Conservation (phyloP, 2,329 filamentous ascomycete species). For the Arthrobotrys sinensis region DNA sequence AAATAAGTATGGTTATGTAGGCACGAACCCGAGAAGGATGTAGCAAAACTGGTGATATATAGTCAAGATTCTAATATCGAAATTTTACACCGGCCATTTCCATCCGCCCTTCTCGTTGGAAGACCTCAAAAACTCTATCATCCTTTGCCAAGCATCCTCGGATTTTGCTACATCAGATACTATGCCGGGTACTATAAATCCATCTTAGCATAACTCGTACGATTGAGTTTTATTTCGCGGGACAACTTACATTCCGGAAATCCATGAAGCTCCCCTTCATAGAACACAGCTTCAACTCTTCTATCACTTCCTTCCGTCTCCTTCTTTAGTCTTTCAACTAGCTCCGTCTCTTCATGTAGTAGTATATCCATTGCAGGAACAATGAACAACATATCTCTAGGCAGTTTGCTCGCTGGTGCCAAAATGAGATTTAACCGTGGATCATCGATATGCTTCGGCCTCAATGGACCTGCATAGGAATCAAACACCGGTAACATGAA, state of each 20-base stretch:
- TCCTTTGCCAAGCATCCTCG: constrained; percentile 42
- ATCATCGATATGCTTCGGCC: constrained; percentile 65
- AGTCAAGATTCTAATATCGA: too few species aligned
- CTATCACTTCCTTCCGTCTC: constrained; percentile 63
- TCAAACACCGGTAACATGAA: constrained; percentile 69
- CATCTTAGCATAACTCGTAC: neutral
- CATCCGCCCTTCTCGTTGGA: constrained; percentile 49
- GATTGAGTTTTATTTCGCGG: neutral
- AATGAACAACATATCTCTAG: constrained; percentile 68
- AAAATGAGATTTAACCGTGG: constrained; percentile 68
- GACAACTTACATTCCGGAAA: constrained; percentile 64
- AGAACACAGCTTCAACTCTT: constrained; percentile 63
- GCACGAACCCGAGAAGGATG: too few species aligned
- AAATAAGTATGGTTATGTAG: too few species aligned
- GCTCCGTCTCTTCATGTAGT: constrained; percentile 67
- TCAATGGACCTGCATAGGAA: constrained; percentile 67
- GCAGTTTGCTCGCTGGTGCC: constrained; percentile 66
- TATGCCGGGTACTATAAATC: constrained; percentile 59
- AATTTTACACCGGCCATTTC: constrained; percentile 32
- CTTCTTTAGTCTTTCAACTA: constrained; percentile 66
- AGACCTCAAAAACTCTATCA: constrained; percentile 28
- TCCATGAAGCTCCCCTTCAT: constrained; percentile 66
- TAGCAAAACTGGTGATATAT: too few species aligned
- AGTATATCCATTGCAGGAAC: constrained; percentile 69
- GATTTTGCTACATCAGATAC: constrained; percentile 54